Percentiles rank a stretch among this genome's conserved stretches.
These are phyloP conservation scores for Penicillium simplicissimum DNA, from an alignment of 495 filamentous ascomycete species.

Conservation along the genomic window DNA sequence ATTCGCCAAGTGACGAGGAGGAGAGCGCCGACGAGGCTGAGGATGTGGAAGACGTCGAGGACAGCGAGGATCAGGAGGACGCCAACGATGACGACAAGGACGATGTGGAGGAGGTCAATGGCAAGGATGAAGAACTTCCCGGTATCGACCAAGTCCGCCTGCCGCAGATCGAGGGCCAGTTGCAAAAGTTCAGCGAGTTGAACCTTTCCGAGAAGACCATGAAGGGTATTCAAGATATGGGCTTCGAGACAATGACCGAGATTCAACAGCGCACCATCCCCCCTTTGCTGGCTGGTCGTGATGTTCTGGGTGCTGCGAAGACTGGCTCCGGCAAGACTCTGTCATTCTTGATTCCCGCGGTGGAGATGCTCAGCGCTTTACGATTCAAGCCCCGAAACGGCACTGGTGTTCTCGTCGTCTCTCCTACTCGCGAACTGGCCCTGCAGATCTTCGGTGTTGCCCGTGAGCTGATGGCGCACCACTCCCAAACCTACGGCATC, in stretches of 20 bases:
- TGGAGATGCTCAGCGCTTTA: conserved; percentile 91
- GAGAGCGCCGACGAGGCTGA: conserved; percentile 28
- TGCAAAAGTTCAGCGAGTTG: conserved; percentile 73
- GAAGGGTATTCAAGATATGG: conserved; percentile 87
- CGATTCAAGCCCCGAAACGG: conserved; percentile 82
- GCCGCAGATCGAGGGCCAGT: conserved; percentile 54
- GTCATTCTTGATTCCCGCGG: conserved; percentile 88
- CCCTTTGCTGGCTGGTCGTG: conserved; percentile 81
- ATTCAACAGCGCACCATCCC: conserved; percentile 90
- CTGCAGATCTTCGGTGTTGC: conserved; percentile 97
- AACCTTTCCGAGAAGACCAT: conserved; percentile 84
- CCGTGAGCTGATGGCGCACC: conserved; percentile 81
- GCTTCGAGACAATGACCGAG: conserved; percentile 92
- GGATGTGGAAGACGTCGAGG: conserved; percentile 20
- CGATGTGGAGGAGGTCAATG: conserved; percentile 27
- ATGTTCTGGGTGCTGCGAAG: conserved; percentile 95
- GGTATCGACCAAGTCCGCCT: conserved; percentile 53
- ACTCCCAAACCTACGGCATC: conserved; percentile 93
- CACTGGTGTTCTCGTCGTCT: conserved; percentile 82
- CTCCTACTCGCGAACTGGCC: conserved; percentile 73
- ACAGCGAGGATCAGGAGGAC: conserved; percentile 23
- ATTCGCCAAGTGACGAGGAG: conserved; percentile 36
- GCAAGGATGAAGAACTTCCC: conserved; percentile 48
- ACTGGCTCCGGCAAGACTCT: conserved; percentile 96
- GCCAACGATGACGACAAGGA: conserved; percentile 28